These are phyloP conservation scores for Coprinellus micaceus DNA, from an alignment of 768 basidiomycete species.

Conservation along the genomic window DNA sequence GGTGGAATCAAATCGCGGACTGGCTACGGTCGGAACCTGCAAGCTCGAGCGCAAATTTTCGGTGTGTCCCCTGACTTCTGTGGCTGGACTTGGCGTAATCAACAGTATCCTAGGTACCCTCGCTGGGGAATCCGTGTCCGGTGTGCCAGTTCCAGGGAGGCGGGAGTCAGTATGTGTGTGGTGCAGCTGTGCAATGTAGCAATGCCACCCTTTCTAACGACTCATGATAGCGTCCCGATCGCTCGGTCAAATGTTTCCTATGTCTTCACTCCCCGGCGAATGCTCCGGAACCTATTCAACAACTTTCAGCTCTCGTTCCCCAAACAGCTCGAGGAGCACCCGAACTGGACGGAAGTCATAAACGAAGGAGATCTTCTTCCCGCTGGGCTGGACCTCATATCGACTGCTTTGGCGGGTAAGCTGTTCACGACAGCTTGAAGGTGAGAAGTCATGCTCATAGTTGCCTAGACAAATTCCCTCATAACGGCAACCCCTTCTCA, in stretches of 20 bases:
- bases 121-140: conserved; percentile 39
- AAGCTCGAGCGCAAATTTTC: too few relatives aligned
- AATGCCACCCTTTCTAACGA: too few relatives aligned
- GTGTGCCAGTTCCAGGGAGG: conserved; percentile 31
- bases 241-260: conserved; percentile 17
- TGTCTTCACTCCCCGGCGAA: conserved; percentile 32
- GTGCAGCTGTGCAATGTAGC: too few relatives aligned
- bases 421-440: too few relatives aligned
- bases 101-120: conserved; percentile 33
- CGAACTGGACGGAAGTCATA: not conserved
- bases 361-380: not conserved
- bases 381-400: not conserved
- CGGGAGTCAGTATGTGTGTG: conserved; percentile 28
- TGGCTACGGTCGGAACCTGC: too few relatives aligned
- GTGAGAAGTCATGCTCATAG: too few relatives aligned
- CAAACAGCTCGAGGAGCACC: not conserved
- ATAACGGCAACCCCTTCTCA: conserved; percentile 32
- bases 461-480: conserved; percentile 14
- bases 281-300: conserved; percentile 28
- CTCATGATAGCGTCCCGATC: too few relatives aligned
- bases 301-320: conserved; percentile 31
- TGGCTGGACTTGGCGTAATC: too few relatives aligned
- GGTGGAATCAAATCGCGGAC: conserved; percentile 28
- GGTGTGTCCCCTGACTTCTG: too few relatives aligned
- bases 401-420: not conserved